phyloP scores from a whole-genome alignment of 2,329 filamentous ascomycete genomes.

The Hypoxylon sp. region DNA sequence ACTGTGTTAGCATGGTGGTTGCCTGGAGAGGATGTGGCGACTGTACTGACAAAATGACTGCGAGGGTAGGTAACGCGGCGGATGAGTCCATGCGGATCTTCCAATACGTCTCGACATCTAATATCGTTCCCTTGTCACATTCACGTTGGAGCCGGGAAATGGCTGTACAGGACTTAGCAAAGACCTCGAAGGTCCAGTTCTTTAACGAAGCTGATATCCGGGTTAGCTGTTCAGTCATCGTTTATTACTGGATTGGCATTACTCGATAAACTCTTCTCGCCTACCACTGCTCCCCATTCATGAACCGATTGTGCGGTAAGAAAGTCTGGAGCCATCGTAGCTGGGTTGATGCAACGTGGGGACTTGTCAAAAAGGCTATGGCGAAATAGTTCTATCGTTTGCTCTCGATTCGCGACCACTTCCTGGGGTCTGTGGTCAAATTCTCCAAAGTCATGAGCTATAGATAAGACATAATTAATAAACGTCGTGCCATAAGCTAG shows the following conservation, averaged over 20 bases:
- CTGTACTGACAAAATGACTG: slow-evolving; percentile 15
- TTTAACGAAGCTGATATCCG: slow-evolving; percentile 14
- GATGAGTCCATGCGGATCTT: slow-evolving; percentile 21
- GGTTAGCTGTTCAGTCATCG: neutral
- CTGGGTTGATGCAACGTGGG: slow-evolving; percentile 7
- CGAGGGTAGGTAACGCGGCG: slow-evolving; percentile 12
- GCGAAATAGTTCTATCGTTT: slow-evolving; percentile 19
- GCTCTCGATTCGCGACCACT: slow-evolving; percentile 9
- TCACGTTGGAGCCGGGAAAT: slow-evolving; percentile 15
- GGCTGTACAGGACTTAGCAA: slow-evolving; percentile 14
- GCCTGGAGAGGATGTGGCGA: neutral
- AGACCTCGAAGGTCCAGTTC: slow-evolving; percentile 16
- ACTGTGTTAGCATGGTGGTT: neutral
- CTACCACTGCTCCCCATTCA: slow-evolving; percentile 20
- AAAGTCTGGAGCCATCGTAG: slow-evolving; percentile 4
- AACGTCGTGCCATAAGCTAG: neutral
- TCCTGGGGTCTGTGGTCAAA: slow-evolving; percentile 20
- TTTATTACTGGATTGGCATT: neutral
- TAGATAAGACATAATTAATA: neutral
- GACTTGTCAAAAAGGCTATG: slow-evolving; percentile 13
- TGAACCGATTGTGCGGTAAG: slow-evolving; percentile 20
- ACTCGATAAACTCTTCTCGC: slow-evolving; percentile 21
- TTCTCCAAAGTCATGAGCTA: slow-evolving; percentile 25
- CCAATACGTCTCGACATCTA: slow-evolving; percentile 26
- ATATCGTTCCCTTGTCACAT: slow-evolving; percentile 12